phyloP scores from a whole-genome alignment of 1,139 yeast species.

The Magnusiomyces tetraspermus region DNA sequence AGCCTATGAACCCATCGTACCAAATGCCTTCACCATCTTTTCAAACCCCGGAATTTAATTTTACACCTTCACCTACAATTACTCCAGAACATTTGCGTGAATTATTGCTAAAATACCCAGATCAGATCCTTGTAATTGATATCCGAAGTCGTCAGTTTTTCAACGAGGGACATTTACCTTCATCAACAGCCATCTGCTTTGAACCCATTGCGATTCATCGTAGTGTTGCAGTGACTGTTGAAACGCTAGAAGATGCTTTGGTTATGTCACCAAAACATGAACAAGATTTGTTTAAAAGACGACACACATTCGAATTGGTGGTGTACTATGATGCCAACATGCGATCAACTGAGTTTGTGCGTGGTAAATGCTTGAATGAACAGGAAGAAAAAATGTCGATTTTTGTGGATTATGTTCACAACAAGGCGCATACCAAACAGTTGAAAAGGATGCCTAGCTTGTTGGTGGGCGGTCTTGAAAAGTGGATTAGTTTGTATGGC shows the following conservation, averaged over 20 bases:
- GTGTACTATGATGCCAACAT: conserved; percentile 47
- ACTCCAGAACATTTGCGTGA: background rate
- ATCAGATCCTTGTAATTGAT: conserved; percentile 48
- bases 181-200: conserved; percentile 50
- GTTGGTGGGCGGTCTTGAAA: conserved; percentile 44
- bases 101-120: conserved; percentile 17
- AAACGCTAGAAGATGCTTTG: conserved; percentile 50
- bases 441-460: conserved; percentile 46
- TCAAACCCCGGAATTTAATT: background rate
- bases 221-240: conserved; percentile 41
- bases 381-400: conserved; percentile 18
- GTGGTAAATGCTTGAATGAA: conserved; percentile 17
- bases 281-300: conserved; percentile 40
- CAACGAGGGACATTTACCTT: conserved; percentile 49
- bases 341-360: conserved; percentile 17
- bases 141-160: conserved; percentile 52
- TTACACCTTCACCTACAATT: background rate
- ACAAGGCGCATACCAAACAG: conserved; percentile 37
- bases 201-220: conserved; percentile 51
- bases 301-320: conserved; percentile 50
- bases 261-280: conserved; percentile 48
- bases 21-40: background rate
- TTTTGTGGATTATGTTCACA: conserved; percentile 27
- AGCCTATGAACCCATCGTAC: background rate
- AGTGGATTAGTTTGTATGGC: conserved; percentile 34